phyloP scores from a whole-genome alignment of 2,329 filamentous ascomycete genomes.

The Pseudocercospora fijiensis region DNA sequence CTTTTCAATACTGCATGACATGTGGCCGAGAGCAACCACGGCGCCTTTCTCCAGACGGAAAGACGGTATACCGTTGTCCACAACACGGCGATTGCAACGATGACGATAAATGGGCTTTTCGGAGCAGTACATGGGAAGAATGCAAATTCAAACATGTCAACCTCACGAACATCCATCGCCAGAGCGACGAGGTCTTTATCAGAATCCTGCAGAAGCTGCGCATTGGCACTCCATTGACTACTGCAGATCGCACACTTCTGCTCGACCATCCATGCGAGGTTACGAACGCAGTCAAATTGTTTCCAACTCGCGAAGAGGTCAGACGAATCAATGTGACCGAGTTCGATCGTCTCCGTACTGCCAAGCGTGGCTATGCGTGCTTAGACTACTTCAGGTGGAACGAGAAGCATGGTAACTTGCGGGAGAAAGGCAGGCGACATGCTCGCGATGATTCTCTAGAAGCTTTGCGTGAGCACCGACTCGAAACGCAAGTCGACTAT shows the following conservation, averaged over 20 bases:
- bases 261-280: conserved; percentile 43
- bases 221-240: conserved; percentile 45
- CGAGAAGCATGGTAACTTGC: conserved; percentile 18
- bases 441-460: conserved; percentile 33
- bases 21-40: conserved; percentile 44
- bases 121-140: conserved; percentile 55
- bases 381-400: conserved; percentile 44
- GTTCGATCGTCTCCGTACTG: conserved; percentile 14
- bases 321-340: conserved; percentile 22
- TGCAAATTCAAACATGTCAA: conserved; percentile 56
- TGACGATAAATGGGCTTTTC: conserved; percentile 61
- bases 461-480: conserved; percentile 43
- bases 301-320: conserved; percentile 29
- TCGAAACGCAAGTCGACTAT: conserved; percentile 46
- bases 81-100: conserved; percentile 45
- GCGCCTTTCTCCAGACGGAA: conserved; percentile 26
- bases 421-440: conserved; percentile 17
- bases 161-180: conserved; percentile 57
- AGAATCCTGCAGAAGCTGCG: conserved; percentile 57
- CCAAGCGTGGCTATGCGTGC: conserved; percentile 33
- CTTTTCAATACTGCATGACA: conserved; percentile 54
- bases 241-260: conserved; percentile 44
- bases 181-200: conserved; percentile 56
- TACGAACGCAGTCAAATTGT: conserved; percentile 37
- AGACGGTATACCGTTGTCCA: conserved; percentile 36